Evolutionary conservation across 192 early-diverging fungal species (phyloP), one percentile per base, ranked within the genome.

Genomic region (Linnemannia elongata): DNA sequence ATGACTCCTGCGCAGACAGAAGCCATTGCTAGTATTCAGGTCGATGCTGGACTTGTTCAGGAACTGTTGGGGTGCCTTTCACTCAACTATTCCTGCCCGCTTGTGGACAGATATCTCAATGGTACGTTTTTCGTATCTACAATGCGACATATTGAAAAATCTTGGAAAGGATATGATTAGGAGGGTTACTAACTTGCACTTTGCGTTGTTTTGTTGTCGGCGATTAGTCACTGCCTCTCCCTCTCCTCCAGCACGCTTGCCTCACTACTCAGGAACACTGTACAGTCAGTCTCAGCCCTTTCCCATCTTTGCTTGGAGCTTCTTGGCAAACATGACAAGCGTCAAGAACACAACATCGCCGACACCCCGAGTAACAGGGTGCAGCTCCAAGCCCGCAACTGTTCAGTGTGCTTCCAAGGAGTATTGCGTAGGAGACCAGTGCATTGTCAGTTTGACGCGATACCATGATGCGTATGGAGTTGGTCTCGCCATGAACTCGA

Each of bases 61-160:
- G 78, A 89, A 36, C 72, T 96, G 69, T 84, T 95, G 60, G 84
- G 87, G 18, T 97, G 96, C 74, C 83, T 96, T 76, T 90, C 94
- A 0, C 49, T 78, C n/a, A 96, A 96, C 78, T 89, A 92, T 49
- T 92, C 94, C 0, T 97, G 96, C 76, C 78, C 91, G 3, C 89
- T 90, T 24, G 78, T 91, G 54, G 72, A 90, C 45, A 30, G 77
- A 6, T 93, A 90, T 73, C 88, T 89, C 41, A 90, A 90, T 77
- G 87, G 90, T 93, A 84, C 76, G 69, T 63, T 27, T 27, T 33
- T 15, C 60, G n/a, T 76, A n/a, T 24, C 15, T 52, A 52, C 15
- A 22, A 18, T 20, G 49, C 15, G 17, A 22, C 54, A 41, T 24
- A 66, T 44, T 35, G 8, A 57, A 8, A 30, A 45, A 36, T 2